These are phyloP conservation scores for Saksenaea oblongispora DNA, from an alignment of 371 early-diverging fungal species.

Conservation along the genomic window DNA sequence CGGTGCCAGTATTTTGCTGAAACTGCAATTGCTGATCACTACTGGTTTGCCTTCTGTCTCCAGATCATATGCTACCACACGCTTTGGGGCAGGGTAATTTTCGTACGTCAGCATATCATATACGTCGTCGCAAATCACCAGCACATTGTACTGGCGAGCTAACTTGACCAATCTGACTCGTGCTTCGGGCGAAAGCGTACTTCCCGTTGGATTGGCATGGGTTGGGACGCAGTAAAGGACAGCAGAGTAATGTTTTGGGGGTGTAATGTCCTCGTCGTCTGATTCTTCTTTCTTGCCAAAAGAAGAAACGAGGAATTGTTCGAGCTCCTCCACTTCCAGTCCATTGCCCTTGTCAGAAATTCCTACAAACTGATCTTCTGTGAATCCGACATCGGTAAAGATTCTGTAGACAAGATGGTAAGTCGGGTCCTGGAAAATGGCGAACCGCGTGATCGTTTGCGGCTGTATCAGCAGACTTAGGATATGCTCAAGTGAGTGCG, in stretches of 20 bases:
- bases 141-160: constrained; percentile 50
- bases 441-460: constrained; percentile 19
- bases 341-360: constrained; percentile 34
- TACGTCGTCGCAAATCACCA: constrained; percentile 68
- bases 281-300: neutral
- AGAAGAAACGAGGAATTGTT: constrained; percentile 11
- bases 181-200: constrained; percentile 37
- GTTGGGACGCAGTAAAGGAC: constrained; percentile 64
- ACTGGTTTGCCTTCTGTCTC: constrained; percentile 21
- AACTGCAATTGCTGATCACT: constrained; percentile 46
- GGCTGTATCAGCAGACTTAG: constrained; percentile 35
- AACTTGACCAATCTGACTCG: constrained; percentile 45
- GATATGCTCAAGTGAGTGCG: constrained; percentile 30
- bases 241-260: constrained; percentile 12
- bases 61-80: constrained; percentile 38
- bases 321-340: constrained; percentile 24
- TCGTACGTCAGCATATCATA: constrained; percentile 55
- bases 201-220: constrained; percentile 57
- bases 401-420: constrained; percentile 58
- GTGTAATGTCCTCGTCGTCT: neutral
- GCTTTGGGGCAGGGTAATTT: constrained; percentile 13
- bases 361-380: constrained; percentile 30
- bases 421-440: constrained; percentile 63
- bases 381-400: constrained; percentile 47
- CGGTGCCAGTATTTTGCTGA: constrained; percentile 43